Base-by-base conservation (phyloP, 129 eudicot genomes). In the Flaveria robusta region DNA sequence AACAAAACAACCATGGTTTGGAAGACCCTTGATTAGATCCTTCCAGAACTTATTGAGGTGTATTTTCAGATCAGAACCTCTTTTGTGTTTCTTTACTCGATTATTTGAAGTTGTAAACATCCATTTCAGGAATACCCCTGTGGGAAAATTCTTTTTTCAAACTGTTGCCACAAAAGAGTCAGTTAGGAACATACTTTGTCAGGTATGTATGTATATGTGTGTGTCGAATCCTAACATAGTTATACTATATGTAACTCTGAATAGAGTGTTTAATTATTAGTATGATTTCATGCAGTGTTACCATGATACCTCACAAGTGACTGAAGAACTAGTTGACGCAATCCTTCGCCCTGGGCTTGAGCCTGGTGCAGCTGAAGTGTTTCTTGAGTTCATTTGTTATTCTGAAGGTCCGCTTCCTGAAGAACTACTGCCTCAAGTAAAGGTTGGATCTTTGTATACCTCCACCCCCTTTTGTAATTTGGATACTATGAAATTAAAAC, bases 401-500 rank as follows among this genome's bases (percentile, higher is more conserved):
- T 94, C 98, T 13, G 90, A 81, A 0, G 98, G 98, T 55, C 98
- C 98, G 23, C 97, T 94, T 77, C 98, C 98, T 0, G 98, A 94
- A 83, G 97, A 94, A 66, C 82, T 94, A 68, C 86, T 94, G 70
- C 98, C 97, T 68, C 97, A 82, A 86, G 93, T 91, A 68, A 94
- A 94, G 97, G 98, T 93, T 43, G 60, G 69, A 60, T 66, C 37
- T 34, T 51, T 65, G 63, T 54, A 18, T 19, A 7, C 42, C 9
- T 45, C 45, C 68, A 10, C 39, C 49, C 45, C 50, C 29, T 20
- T 4, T 14, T 16, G 23, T 52, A 23, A 39, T 34, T 22, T 20
- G 51, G 19, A n/a, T 31, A 12, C 37, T 19, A 59, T 43, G 37
- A 19, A 78, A 59, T 9, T 72, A 23, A 22, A 78, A 54, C 24